Evolutionary conservation across 371 early-diverging fungal genomes (phyloP).

Genomic region (Umbelopsis sp.): DNA sequence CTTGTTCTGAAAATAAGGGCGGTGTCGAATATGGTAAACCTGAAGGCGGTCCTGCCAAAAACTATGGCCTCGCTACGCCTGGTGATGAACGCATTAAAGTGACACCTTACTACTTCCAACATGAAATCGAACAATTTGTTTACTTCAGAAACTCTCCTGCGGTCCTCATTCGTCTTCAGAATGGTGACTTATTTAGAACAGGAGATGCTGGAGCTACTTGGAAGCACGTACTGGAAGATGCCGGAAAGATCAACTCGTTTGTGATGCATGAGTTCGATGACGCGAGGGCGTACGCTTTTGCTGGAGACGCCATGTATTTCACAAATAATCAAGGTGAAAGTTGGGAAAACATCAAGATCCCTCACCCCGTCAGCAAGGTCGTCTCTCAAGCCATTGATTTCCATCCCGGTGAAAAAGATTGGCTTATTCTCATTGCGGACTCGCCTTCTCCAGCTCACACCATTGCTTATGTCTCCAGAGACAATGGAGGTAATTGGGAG

Average conservation of each 20-base stretch:
- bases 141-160: constrained; percentile 61
- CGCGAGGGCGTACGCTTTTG: constrained; percentile 65
- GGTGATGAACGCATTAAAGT: constrained; percentile 41
- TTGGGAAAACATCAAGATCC: constrained; percentile 62
- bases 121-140: constrained; percentile 54
- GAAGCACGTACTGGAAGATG: constrained; percentile 50
- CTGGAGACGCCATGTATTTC: constrained; percentile 55
- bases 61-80: constrained; percentile 29
- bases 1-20: constrained; percentile 55
- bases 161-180: constrained; percentile 56
- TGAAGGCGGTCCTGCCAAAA: constrained; percentile 8
- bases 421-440: constrained; percentile 78
- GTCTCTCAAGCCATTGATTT: constrained; percentile 73
- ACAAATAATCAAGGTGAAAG: constrained; percentile 73
- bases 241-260: constrained; percentile 34
- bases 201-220: constrained; percentile 69
- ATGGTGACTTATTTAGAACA: constrained; percentile 67
- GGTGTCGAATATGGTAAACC: constrained; percentile 20
- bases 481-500: constrained; percentile 78
- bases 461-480: constrained; percentile 66
- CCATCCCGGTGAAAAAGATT: constrained; percentile 80
- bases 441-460: constrained; percentile 59
- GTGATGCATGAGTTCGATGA: constrained; percentile 61
- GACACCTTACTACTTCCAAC: constrained; percentile 43
- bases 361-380: constrained; percentile 63